A percentile compares a stretch with the other conserved stretches of the same genome.
phyloP scores from a whole-genome alignment of 129 eudicot species.

The Tagetes erecta region DNA sequence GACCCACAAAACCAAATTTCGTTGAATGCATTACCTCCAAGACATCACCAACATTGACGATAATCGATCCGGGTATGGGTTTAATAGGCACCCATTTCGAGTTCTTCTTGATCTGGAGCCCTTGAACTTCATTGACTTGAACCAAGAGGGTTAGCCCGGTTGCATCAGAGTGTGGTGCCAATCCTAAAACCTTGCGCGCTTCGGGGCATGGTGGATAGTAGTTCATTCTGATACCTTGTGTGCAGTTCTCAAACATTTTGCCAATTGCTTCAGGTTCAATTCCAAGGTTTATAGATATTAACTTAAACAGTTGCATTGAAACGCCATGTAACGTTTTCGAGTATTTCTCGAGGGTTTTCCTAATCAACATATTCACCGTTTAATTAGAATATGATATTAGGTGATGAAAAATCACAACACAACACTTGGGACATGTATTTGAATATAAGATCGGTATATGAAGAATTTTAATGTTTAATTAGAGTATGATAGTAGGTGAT shows the following conservation, averaged over 20 bases:
- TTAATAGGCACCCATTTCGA: conserved; percentile 49
- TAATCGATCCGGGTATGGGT: conserved; percentile 46
- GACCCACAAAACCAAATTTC: not conserved
- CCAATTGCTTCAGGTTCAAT: conserved; percentile 24
- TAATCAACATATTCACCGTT: conserved; percentile 9
- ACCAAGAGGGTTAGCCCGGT: conserved; percentile 47
- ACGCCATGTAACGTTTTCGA: conserved; percentile 22
- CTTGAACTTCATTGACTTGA: conserved; percentile 58
- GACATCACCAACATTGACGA: conserved; percentile 38
- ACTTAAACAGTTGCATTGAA: conserved; percentile 29
- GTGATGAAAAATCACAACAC: no score
- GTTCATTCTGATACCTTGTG: conserved; percentile 58
- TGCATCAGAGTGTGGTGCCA: conserved; percentile 58
- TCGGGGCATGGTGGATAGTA: conserved; percentile 57
- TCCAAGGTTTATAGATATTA: conserved; percentile 43
- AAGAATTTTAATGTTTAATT: no score
- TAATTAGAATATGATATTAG: no score
- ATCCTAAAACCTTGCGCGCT: conserved; percentile 46
- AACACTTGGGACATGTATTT: no score
- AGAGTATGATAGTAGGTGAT: no score
- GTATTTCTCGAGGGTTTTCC: conserved; percentile 49
- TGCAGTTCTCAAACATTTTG: conserved; percentile 39
- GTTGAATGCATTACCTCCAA: not conserved
- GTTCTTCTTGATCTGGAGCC: conserved; percentile 52
- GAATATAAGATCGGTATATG: no score